Evolutionary conservation across 2,329 filamentous ascomycete species (phyloP), one percentile per base, ranked within the genome.

Genomic region (Lecanicillium sp.): DNA sequence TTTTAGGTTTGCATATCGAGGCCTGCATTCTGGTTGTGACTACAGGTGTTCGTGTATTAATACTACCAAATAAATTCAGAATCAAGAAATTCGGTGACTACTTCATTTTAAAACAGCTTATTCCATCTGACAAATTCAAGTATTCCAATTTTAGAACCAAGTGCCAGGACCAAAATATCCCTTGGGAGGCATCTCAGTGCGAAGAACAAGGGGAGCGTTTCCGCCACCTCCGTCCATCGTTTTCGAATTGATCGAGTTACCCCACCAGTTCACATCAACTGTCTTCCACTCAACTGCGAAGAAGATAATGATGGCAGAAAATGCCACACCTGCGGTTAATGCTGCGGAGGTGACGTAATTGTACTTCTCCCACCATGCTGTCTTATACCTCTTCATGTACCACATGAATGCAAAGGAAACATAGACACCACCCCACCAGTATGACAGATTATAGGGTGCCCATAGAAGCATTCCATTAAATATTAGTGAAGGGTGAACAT

Each of bases 321-420:
- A 48, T 14, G 64, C 65, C 1, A 67, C 57, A 2, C 61, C 62
- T 2, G 56, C 60, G 13, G 56, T 60, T 20, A 68, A 46, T 1
- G 59, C 61, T 0, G 64, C 61, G 3, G 59, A 53, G 66, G 64
- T 33, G 62, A 58, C 60, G 60, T 66, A 61, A n/a, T n/a, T n/a
- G n/a, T n/a, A n/a, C n/a, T n/a, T n/a, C n/a, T n/a, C n/a, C n/a
- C n/a, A n/a, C n/a, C 61, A 66, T 0, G 62, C 62, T 18, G 59
- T 44, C 18, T 56, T 51, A 41, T 59, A 54, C 18, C 58, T 46
- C 2, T 55, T 58, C 3, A 69, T 46, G 52, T 57, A 62, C 47
- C 62, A 67, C 64, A 65, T 65, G 53, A 67, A 67, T 30, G 61
- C 45, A 35, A 60, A 61, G 1, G 55, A 55, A 17, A 68, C 34